Percentiles rank a stretch among this genome's conserved stretches.
These are phyloP conservation scores for Thalia dealbata DNA, from an alignment of 176 grass and related monocot genomes.

Conservation along the genomic window DNA sequence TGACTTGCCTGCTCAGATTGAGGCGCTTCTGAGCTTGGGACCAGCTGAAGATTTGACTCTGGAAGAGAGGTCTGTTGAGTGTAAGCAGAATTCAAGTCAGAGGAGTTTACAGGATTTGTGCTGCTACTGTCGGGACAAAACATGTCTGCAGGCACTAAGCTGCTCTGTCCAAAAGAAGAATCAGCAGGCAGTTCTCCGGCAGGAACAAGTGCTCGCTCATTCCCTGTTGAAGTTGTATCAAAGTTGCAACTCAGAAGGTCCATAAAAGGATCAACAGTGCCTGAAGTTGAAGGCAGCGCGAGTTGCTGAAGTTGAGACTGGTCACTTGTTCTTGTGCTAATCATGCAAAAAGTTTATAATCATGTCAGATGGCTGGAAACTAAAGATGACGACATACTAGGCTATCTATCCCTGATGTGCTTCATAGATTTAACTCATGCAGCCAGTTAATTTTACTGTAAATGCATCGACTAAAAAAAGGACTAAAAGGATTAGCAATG, in stretches of 20 bases:
- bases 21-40: conserved; percentile 21
- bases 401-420: neutral
- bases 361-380: neutral
- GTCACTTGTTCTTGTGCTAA: conserved; percentile 45
- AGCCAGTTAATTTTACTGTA: neutral
- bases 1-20: conserved; percentile 25
- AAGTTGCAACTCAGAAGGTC: conserved; percentile 77
- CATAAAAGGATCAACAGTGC: conserved; percentile 29
- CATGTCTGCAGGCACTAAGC: conserved; percentile 69
- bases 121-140: conserved; percentile 53
- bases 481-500: too few relatives aligned
- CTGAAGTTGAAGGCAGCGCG: conserved; percentile 3
- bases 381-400: neutral
- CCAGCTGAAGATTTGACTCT: neutral
- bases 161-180: conserved; percentile 51
- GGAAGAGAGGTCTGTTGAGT: conserved; percentile 31
- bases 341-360: conserved; percentile 6
- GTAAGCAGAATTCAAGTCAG: conserved; percentile 32
- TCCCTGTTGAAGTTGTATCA: conserved; percentile 53
- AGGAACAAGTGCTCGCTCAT: conserved; percentile 54
- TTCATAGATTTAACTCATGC: neutral
- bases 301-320: conserved; percentile 38
- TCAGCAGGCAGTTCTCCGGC: conserved; percentile 31
- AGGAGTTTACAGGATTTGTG: conserved; percentile 27
- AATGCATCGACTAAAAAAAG: neutral